Evolutionary conservation across 306 rosid genomes (phyloP), one percentile per base, ranked within the genome.

Genomic region (Ochetophila trinervis): DNA sequence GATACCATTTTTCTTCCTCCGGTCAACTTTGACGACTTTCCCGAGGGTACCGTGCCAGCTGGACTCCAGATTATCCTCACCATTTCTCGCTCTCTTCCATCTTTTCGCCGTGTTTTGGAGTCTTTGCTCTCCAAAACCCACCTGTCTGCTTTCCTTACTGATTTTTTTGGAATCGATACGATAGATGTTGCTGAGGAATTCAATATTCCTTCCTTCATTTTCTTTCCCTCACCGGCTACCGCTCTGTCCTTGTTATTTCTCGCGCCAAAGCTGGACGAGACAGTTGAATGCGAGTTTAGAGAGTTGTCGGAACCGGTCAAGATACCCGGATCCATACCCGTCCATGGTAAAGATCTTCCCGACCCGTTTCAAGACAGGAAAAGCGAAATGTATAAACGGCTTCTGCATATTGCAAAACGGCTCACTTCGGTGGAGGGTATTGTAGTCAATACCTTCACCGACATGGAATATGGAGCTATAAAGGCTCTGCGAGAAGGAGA

Each of bases 321-420:
- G n/a, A 14, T 73, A 23, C 75, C 75, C 0, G 78, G 82, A 0
- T 78, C 71, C n/a, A 66, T 63, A 0, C 82, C 68, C 0, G 5
- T 78, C 0, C 67, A 63, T 10, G 78, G 78, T 17, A 60, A 12
- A 18, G 67, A 78, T 40, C 51, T 78, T 4, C 0, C 11, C 0
- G 78, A 55, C 0, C 47, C 74, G 42, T 0, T 57, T 48, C 75
- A 72, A 11, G 75, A 72, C 27, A 13, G 78, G 18, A 16, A 51
- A 8, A 42, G 54, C 22, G 47, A 22, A 0, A 49, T 36, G 7
- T 73, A 73, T 21, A 27, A 50, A 13, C 13, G 10, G 8, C 0
- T 27, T 2, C 0, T 73, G 12, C 35, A 6, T 0, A 10, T 17
- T 0, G 1, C 9, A 15, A 70, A 64, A 52, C n/a, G 5, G 30